Evolutionary conservation across 768 basidiomycete species (phyloP).

Genomic region (Serendipita sp.): DNA sequence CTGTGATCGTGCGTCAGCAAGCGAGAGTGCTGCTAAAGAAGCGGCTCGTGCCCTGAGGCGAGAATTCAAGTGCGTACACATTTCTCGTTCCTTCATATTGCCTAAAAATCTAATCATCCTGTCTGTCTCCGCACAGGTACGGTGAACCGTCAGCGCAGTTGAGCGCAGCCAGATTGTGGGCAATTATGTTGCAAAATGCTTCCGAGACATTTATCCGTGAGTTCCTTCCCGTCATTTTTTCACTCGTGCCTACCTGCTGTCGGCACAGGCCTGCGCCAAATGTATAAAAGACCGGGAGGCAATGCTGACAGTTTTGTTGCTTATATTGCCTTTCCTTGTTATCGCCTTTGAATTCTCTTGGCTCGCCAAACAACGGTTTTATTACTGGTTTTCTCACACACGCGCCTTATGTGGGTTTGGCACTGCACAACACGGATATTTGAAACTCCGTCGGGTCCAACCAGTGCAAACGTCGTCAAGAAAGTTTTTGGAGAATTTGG

Average conservation of each 20-base stretch:
- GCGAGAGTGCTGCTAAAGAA: constrained; percentile 62
- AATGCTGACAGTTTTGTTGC: background rate
- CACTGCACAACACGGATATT: too few species aligned
- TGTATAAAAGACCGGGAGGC: background rate
- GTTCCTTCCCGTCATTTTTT: constrained; percentile 12
- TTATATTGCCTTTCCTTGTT: constrained; percentile 4
- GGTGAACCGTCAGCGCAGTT: constrained; percentile 62
- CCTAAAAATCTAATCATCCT: background rate
- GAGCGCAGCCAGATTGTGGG: constrained; percentile 71
- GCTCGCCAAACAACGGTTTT: background rate
- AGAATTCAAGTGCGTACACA: constrained; percentile 58
- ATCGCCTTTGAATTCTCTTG: background rate
- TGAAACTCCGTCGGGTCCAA: too few species aligned
- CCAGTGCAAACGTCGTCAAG: constrained; percentile 43
- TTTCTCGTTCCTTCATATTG: constrained; percentile 12
- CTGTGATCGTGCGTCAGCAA: constrained; percentile 64
- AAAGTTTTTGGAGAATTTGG: constrained; percentile 67
- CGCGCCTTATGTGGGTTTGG: too few species aligned
- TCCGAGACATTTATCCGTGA: constrained; percentile 46
- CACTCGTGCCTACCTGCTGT: constrained; percentile 14
- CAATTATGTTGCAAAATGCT: constrained; percentile 76
- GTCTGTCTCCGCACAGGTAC: constrained; percentile 28
- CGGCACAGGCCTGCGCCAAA: background rate
- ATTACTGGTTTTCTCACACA: too few species aligned
- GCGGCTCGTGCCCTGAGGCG: constrained; percentile 65